Percentiles rank a stretch among this genome's conserved stretches.
Evolutionary conservation across 2,329 filamentous ascomycete species (phyloP).

Genomic region (Fusarium denticulatum): DNA sequence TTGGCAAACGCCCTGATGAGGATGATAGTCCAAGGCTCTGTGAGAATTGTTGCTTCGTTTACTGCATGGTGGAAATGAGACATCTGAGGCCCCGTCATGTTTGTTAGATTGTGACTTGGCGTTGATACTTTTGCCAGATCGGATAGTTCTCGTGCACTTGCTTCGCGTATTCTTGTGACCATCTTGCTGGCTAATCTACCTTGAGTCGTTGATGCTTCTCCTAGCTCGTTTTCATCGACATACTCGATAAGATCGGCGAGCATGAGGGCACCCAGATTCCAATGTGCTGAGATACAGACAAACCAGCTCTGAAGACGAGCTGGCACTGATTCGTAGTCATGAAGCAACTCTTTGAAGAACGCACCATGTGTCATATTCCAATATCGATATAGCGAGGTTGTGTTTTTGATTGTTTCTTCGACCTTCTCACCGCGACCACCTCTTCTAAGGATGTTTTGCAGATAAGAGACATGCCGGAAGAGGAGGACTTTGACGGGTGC

Average conservation of each 20-base stretch:
- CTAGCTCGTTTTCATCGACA: slow-evolving; percentile 54
- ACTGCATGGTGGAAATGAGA: slow-evolving; percentile 62
- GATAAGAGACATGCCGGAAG: slow-evolving; percentile 61
- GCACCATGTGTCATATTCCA: slow-evolving; percentile 63
- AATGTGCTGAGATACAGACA: slow-evolving; percentile 64
- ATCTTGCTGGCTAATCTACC: slow-evolving; percentile 45
- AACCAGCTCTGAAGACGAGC: slow-evolving; percentile 68
- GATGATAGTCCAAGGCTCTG: slow-evolving; percentile 69
- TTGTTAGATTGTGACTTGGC: slow-evolving; percentile 32
- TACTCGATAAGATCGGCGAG: slow-evolving; percentile 63
- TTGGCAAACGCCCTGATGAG: slow-evolving; percentile 63
- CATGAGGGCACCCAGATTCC: slow-evolving; percentile 65
- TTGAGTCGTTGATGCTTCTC: slow-evolving; percentile 27
- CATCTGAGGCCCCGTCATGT: slow-evolving; percentile 36
- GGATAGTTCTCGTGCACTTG: slow-evolving; percentile 57
- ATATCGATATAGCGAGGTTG: slow-evolving; percentile 61
- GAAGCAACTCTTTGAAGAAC: slow-evolving; percentile 62
- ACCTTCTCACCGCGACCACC: slow-evolving; percentile 48
- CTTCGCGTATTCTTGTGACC: slow-evolving; percentile 52
- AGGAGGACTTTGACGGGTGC: slow-evolving; percentile 68
- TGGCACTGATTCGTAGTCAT: slow-evolving; percentile 59
- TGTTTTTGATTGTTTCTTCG: slow-evolving; percentile 59
- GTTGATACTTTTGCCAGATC: slow-evolving; percentile 60
- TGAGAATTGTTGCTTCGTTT: slow-evolving; percentile 63
- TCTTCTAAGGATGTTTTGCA: slow-evolving; percentile 61